Percentiles rank a stretch among this genome's conserved stretches.
Conservation (phyloP, 2,329 filamentous ascomycete species). For the Colletotrichum sp. region DNA sequence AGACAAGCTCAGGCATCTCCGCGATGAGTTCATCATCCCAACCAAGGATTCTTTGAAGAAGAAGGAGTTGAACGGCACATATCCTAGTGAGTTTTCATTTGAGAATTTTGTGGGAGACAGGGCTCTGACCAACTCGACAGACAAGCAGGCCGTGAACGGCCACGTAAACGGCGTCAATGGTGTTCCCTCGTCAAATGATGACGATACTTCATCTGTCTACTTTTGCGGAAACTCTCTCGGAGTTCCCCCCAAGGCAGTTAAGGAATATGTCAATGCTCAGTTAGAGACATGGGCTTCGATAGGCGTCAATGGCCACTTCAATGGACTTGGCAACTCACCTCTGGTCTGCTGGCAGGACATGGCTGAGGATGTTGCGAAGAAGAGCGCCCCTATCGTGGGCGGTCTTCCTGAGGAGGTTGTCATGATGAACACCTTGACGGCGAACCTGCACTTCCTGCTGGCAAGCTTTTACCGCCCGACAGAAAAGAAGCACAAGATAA, state of each 20-base stretch:
- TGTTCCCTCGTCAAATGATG: slow-evolving; percentile 25
- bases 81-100: slow-evolving; percentile 41
- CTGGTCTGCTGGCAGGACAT: slow-evolving; percentile 79
- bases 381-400: slow-evolving; percentile 77
- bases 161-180: slow-evolving; percentile 23
- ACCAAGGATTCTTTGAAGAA: slow-evolving; percentile 74
- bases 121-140: not conserved
- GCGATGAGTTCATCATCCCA: slow-evolving; percentile 78
- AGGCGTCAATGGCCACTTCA: slow-evolving; percentile 86
- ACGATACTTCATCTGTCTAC: slow-evolving; percentile 64
- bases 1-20: slow-evolving; percentile 65
- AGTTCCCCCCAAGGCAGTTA: slow-evolving; percentile 71
- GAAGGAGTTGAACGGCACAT: slow-evolving; percentile 55
- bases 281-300: slow-evolving; percentile 85
- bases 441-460: slow-evolving; percentile 82
- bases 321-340: slow-evolving; percentile 68
- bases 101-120: not conserved
- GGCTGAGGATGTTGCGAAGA: slow-evolving; percentile 73
- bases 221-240: slow-evolving; percentile 83
- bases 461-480: slow-evolving; percentile 82
- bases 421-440: slow-evolving; percentile 86
- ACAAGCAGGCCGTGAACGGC: slow-evolving; percentile 26
- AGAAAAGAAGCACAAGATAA: slow-evolving; percentile 72
- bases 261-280: slow-evolving; percentile 71
- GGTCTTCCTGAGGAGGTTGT: slow-evolving; percentile 76